Percentiles rank a stretch among this genome's conserved stretches.
These are phyloP conservation scores for Cladorrhinum sp. DNA, from an alignment of 2,329 filamentous ascomycete species.

Conservation along the genomic window DNA sequence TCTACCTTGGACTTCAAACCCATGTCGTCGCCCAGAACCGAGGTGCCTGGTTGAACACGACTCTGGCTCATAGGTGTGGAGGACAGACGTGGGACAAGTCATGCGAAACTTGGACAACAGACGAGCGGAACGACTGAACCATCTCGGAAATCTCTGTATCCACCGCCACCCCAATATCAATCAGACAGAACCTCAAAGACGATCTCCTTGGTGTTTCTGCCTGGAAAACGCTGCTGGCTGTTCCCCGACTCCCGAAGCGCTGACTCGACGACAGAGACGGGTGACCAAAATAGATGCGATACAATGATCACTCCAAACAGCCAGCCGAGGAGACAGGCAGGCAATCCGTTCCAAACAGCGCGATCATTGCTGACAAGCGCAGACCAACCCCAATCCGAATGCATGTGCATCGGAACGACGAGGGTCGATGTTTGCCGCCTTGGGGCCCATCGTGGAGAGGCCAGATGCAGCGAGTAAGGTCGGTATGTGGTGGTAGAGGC, in stretches of 20 bases:
- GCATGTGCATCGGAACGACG: conserved; percentile 2
- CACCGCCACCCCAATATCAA: not conserved
- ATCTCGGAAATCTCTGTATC: not conserved
- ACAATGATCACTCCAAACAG: conserved; percentile 6
- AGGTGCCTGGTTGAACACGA: conserved; percentile 24
- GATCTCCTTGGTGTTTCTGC: not conserved
- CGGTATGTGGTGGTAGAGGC: not conserved
- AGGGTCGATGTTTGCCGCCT: conserved; percentile 13
- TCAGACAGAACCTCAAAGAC: not conserved
- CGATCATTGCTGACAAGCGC: not conserved
- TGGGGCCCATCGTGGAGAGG: conserved; percentile 3
- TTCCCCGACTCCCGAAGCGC: conserved; percentile 16
- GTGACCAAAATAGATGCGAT: conserved; percentile 9
- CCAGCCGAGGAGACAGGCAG: not conserved
- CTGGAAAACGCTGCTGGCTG: not conserved
- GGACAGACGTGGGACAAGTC: conserved; percentile 25
- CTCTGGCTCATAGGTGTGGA: conserved; percentile 19
- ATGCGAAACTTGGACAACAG: conserved; percentile 19
- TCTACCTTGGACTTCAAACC: conserved; percentile 19
- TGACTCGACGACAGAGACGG: conserved; percentile 16
- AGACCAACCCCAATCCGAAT: not conserved
- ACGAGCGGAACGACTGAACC: conserved; percentile 9
- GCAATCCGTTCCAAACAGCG: conserved; percentile 1
- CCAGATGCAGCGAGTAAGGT: not conserved
- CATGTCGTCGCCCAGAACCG: conserved; percentile 21